These are phyloP conservation scores for Diplogelasinospora grovesii DNA, from an alignment of 495 filamentous ascomycete species.

Conservation along the genomic window DNA sequence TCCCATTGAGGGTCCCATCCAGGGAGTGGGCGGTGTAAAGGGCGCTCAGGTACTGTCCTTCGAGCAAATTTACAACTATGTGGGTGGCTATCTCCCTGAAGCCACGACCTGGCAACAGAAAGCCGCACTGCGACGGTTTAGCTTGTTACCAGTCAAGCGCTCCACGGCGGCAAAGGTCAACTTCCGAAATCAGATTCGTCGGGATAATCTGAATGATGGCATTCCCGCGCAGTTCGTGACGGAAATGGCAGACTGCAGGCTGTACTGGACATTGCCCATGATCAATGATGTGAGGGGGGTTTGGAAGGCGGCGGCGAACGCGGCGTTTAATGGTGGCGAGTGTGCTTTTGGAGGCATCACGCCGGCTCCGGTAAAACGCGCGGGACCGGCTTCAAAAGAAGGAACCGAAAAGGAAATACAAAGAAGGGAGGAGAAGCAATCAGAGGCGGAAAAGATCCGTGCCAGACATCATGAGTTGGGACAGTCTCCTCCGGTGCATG, in stretches of 20 bases:
- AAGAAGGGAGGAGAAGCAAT: too few relatives aligned
- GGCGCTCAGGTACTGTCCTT: constrained; percentile 30
- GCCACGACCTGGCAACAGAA: constrained; percentile 6
- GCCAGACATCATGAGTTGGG: too few relatives aligned
- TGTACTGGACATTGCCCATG: constrained; percentile 45
- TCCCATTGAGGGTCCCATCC: constrained; percentile 42
- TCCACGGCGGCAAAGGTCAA: constrained; percentile 1
- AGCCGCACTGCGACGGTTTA: constrained; percentile 1
- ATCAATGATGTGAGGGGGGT: constrained; percentile 33
- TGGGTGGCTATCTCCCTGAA: not conserved
- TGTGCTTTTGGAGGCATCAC: constrained; percentile 10
- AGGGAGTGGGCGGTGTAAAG: constrained; percentile 55
- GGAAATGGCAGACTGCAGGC: constrained; percentile 43
- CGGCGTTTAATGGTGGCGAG: constrained; percentile 44
- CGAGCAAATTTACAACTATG: constrained; percentile 5
- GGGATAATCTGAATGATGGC: constrained; percentile 24
- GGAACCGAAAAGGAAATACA: too few relatives aligned
- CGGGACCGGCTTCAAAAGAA: too few relatives aligned
- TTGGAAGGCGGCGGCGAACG: constrained; percentile 45
- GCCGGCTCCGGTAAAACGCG: too few relatives aligned
- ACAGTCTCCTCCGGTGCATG: too few relatives aligned
- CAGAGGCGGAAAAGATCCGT: too few relatives aligned
- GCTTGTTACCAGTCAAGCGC: not conserved
- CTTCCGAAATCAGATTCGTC: constrained; percentile 21
- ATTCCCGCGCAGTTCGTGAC: constrained; percentile 46